Conservation (phyloP, 2,329 filamentous ascomycete species). For the Stemphylium vesicarium region DNA sequence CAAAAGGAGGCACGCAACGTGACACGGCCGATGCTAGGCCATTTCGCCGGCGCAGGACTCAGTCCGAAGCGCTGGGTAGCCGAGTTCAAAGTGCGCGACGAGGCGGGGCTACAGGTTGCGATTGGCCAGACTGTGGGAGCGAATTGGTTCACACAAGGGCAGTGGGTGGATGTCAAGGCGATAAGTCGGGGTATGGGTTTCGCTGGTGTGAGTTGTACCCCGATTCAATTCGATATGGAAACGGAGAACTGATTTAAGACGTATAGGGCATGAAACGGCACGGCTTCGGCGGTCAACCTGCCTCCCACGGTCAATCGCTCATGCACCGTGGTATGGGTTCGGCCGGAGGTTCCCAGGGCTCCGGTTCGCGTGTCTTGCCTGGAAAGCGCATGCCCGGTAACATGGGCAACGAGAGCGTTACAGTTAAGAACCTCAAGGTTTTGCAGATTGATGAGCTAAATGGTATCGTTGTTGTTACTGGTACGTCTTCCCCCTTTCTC, state of each 20-base stretch:
- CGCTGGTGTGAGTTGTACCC: conserved; percentile 68
- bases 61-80: conserved; percentile 82
- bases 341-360: conserved; percentile 85
- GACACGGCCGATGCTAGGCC: conserved; percentile 81
- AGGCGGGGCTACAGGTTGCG: conserved; percentile 72
- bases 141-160: conserved; percentile 90
- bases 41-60: conserved; percentile 82
- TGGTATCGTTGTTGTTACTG: conserved; percentile 87
- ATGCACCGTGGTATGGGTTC: conserved; percentile 93
- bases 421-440: conserved; percentile 88
- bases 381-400: conserved; percentile 98
- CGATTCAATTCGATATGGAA: background rate
- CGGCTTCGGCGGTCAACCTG: conserved; percentile 86
- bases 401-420: conserved; percentile 90
- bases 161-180: conserved; percentile 85
- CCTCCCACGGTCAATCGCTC: conserved; percentile 93
- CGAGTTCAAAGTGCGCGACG: conserved; percentile 84
- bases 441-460: conserved; percentile 86
- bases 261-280: conserved; percentile 87
- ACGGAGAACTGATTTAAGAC: conserved; percentile 4
- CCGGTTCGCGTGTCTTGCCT: conserved; percentile 88
- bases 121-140: conserved; percentile 79
- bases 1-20: conserved; percentile 76
- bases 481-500: conserved; percentile 51
- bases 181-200: conserved; percentile 89